These are phyloP conservation scores for Lactarius psammicola DNA, from an alignment of 768 basidiomycete genomes.

Conservation along the genomic window DNA sequence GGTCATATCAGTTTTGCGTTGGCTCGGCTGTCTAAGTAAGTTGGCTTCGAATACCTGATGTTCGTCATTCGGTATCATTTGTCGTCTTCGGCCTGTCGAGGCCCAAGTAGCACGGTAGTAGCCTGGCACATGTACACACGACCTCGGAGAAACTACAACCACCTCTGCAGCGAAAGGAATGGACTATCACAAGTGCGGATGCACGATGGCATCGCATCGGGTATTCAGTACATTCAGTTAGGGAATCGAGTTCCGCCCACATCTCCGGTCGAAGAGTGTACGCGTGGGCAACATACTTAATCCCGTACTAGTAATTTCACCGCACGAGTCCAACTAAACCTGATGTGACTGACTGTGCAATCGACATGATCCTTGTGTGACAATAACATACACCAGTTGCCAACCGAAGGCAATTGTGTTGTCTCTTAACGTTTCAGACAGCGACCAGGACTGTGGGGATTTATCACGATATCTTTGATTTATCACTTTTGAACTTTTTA, in stretches of 20 bases:
- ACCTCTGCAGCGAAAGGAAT: not conserved
- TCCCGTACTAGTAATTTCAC: not conserved
- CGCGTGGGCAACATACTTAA: not conserved
- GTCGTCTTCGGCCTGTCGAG: not conserved
- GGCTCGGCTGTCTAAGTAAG: not conserved
- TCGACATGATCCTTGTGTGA: slow-evolving; percentile 3
- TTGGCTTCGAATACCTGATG: not conserved
- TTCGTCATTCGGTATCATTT: not conserved
- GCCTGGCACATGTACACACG: not conserved
- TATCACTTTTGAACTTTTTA: not conserved
- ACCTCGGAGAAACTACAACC: not conserved
- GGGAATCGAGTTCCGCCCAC: slow-evolving; percentile 7
- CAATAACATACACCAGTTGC: not conserved
- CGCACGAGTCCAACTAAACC: not conserved
- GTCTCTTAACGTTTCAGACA: slow-evolving; percentile 9
- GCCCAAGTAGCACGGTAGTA: not conserved
- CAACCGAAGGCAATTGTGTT: not conserved
- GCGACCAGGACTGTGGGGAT: not conserved
- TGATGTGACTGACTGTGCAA: not conserved
- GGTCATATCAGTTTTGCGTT: not conserved
- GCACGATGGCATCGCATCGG: not conserved
- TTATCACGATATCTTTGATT: slow-evolving; percentile 3
- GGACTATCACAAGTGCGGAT: not conserved
- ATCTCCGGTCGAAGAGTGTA: slow-evolving; percentile 5
- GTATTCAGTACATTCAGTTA: not conserved